A percentile compares a stretch with the other conserved stretches of the same genome.
These are phyloP conservation scores for Ogataea glucozyma DNA, from an alignment of 805 yeast genomes.

Conservation along the genomic window DNA sequence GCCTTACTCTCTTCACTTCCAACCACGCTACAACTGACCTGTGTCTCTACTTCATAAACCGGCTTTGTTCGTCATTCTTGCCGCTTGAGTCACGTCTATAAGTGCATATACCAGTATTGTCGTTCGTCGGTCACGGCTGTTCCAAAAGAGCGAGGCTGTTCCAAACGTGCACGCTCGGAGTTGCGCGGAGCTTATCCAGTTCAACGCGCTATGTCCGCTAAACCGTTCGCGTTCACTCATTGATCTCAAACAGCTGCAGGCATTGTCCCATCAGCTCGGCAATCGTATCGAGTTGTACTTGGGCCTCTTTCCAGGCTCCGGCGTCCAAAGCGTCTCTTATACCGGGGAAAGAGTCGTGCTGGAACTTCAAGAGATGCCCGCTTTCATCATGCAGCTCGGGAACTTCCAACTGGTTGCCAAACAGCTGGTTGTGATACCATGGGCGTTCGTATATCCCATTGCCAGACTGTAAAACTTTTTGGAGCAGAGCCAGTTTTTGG, in stretches of 20 bases:
- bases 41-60: no score
- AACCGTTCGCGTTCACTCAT: neutral
- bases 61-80: no score
- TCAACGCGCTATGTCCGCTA: no score
- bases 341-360: conserved; percentile 73
- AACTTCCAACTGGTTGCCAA: conserved; percentile 66
- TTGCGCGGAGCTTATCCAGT: no score
- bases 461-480: conserved; percentile 49
- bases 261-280: conserved; percentile 37
- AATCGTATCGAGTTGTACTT: conserved; percentile 48
- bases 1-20: no score
- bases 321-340: conserved; percentile 65
- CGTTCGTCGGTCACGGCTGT: no score
- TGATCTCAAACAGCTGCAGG: conserved; percentile 22
- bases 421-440: conserved; percentile 66
- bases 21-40: no score
- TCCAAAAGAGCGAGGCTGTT: no score
- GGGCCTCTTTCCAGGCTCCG: conserved; percentile 54
- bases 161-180: no score
- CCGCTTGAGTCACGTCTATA: no score
- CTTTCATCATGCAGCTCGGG: conserved; percentile 42
- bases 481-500: conserved; percentile 57
- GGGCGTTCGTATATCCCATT: conserved; percentile 51
- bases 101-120: no score
- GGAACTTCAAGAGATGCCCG: conserved; percentile 34